Evolutionary conservation across 2,329 filamentous ascomycete species (phyloP).

Genomic region (Calycina herbarum): DNA sequence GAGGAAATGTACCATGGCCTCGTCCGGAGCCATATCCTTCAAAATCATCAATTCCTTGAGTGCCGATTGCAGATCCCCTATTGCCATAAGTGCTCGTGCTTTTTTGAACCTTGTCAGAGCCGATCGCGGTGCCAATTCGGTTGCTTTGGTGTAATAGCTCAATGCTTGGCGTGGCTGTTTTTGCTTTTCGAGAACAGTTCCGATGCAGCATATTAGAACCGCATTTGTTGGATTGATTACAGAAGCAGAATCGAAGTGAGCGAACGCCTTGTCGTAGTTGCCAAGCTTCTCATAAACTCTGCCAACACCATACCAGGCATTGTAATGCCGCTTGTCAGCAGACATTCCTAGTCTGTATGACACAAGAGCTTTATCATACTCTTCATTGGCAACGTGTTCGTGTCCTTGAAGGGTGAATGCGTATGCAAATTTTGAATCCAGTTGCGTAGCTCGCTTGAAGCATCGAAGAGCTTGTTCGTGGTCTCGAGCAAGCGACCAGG

Average conservation of each 20-base stretch:
- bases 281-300: constrained; percentile 86
- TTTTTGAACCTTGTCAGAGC: constrained; percentile 91
- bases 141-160: constrained; percentile 77
- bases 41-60: constrained; percentile 82
- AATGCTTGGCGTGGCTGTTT: constrained; percentile 79
- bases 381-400: constrained; percentile 93
- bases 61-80: constrained; percentile 70
- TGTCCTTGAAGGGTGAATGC: constrained; percentile 95
- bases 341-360: constrained; percentile 85
- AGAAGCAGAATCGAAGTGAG: constrained; percentile 86
- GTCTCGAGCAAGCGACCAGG: constrained; percentile 87
- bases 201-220: constrained; percentile 89
- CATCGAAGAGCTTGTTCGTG: constrained; percentile 93
- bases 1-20: constrained; percentile 93
- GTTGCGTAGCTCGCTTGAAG: constrained; percentile 90
- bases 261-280: constrained; percentile 86
- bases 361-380: constrained; percentile 90
- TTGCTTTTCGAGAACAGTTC: constrained; percentile 84
- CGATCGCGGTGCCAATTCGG: constrained; percentile 76
- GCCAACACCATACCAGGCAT: constrained; percentile 92
- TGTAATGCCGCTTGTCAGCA: constrained; percentile 88
- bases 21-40: constrained; percentile 88
- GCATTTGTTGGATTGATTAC: constrained; percentile 92
- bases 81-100: constrained; percentile 78
- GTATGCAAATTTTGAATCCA: constrained; percentile 89